Percentiles rank a stretch among this genome's conserved stretches.
Conservation (phyloP, 495 filamentous ascomycete species). For the Astrocystis sublimbata region DNA sequence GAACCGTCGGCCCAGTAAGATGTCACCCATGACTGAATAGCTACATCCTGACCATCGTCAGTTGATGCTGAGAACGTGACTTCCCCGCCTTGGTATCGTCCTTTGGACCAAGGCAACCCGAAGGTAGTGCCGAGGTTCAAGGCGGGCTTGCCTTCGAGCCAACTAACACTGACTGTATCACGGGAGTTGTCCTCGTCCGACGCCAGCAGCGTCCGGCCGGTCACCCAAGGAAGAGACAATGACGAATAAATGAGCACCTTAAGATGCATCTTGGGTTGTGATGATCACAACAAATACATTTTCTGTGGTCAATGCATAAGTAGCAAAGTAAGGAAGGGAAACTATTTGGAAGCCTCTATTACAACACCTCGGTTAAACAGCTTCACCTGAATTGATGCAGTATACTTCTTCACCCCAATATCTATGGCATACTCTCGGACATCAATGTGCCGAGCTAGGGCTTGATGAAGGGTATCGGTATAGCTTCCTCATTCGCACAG, state of each 20-base stretch:
- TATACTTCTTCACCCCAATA: not conserved
- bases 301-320: not conserved
- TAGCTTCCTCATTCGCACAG: not conserved
- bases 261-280: conserved; percentile 2
- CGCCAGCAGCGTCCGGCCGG: not conserved
- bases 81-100: conserved; percentile 35
- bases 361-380: not conserved
- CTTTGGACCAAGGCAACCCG: conserved; percentile 45
- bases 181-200: not conserved
- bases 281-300: not conserved
- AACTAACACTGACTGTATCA: conserved; percentile 32
- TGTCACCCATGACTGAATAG: conserved; percentile 45
- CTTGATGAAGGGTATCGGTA: not conserved
- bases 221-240: not conserved
- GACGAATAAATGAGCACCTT: not conserved
- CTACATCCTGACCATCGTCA: conserved; percentile 25
- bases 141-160: conserved; percentile 40
- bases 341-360: not conserved
- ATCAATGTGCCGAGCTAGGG: not conserved
- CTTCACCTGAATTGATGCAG: not conserved
- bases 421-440: not conserved
- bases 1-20: conserved; percentile 49
- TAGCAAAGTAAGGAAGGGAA: not conserved
- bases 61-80: conserved; percentile 34
- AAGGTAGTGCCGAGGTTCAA: conserved; percentile 41